phyloP scores from a whole-genome alignment of 202 grass and related monocot genomes.

The Elaeis oleifera region DNA sequence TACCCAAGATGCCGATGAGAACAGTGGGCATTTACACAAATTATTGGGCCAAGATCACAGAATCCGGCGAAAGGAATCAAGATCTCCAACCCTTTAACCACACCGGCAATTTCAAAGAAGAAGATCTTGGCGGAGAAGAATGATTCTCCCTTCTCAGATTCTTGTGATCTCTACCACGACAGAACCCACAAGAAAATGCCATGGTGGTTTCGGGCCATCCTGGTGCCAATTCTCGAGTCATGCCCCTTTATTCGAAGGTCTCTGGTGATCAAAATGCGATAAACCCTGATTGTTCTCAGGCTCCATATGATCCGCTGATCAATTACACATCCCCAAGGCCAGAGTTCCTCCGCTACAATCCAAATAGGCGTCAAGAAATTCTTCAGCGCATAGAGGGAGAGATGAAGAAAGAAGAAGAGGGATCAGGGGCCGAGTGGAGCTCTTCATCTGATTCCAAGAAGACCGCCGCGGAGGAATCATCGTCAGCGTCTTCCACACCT shows the following conservation, averaged over 20 bases:
- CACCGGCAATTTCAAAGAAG: constrained; percentile 26
- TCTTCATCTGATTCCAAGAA: constrained; percentile 8
- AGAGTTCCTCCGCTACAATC: constrained; percentile 68
- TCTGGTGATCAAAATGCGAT: background rate
- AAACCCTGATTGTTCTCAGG: constrained; percentile 16
- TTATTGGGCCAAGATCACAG: no score
- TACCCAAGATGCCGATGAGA: no score
- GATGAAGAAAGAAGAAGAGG: constrained; percentile 24
- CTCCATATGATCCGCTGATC: constrained; percentile 60
- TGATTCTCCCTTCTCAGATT: background rate
- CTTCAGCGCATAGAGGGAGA: constrained; percentile 35
- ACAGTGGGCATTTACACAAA: no score
- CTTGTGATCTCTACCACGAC: background rate
- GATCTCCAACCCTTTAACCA: background rate
- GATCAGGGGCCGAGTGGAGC: background rate
- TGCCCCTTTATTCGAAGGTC: background rate
- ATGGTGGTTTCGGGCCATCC: background rate
- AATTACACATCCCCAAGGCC: constrained; percentile 75
- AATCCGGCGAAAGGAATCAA: constrained; percentile 15
- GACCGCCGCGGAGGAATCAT: constrained; percentile 1
- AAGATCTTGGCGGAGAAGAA: constrained; percentile 52
- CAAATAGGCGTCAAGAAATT: constrained; percentile 48
- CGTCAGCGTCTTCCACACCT: background rate
- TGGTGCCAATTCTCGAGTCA: background rate
- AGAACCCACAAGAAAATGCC: constrained; percentile 9